Evolutionary conservation across 139 green algal species (phyloP), one percentile per base, ranked within the genome.

Genomic region (Raphidocelis subcapitata): DNA sequence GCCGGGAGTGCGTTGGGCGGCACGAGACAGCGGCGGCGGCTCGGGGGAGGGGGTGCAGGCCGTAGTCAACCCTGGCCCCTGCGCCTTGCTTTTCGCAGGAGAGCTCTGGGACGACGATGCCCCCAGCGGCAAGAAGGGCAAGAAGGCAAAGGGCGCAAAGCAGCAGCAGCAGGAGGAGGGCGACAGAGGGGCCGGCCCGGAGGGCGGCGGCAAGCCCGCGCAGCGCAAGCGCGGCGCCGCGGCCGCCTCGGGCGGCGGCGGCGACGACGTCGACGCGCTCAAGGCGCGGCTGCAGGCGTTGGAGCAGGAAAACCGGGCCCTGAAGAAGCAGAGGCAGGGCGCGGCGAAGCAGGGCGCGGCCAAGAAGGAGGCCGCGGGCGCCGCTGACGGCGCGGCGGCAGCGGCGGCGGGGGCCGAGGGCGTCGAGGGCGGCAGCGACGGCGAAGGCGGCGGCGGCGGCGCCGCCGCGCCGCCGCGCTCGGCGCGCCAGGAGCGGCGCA

Each of bases 221-320:
- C 24, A 15, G 21, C 5, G 12, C 29, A 33, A 64, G 52, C 37
- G 59, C 32, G 26, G 59, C 37, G 41, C 41, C 15, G 37, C 41
- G 8, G 12, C 41, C 8, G 41, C 46, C 29, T 15, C 62, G 41
- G 69, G 20, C 20, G 56, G 68, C 29, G 62, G 60, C 24, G 62
- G 28, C 5, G 33, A 16, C 2, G 73, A 81, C 31, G 69, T 84
- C 29, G 77, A 37, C 2, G 62, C 59, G 3, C 65, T 86, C 0
- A 79, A 79, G 28, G 59, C 68, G 12, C 60, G 74, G 56, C 31
- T 87, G 36, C 62, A 52, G 52, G 28, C 59, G 29, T 56, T 86
- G 37, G 57, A 86, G 32, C 59, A 67, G 29, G 83, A 88, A 47
- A 86, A 87, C 74, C 36, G 36, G 0, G 52, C 66, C 2, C 49